A percentile compares a stretch with the other conserved stretches of the same genome.
These are phyloP conservation scores for Penicillium coffeae DNA, from an alignment of 495 filamentous ascomycete genomes.

Conservation along the genomic window DNA sequence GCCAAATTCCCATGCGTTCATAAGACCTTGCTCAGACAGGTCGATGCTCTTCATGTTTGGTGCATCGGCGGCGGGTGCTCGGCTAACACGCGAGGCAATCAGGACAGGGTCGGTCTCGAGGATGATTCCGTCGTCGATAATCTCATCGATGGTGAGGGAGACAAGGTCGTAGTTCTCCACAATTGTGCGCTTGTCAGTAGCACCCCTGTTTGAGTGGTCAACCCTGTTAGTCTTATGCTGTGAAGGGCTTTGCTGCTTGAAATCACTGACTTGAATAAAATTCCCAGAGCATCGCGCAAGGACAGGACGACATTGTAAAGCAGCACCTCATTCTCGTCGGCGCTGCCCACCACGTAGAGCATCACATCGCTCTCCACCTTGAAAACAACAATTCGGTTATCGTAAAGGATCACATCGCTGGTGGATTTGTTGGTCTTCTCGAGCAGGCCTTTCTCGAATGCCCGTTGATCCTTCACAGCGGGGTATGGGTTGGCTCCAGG, in stretches of 20 bases:
- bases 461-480: conserved; percentile 84
- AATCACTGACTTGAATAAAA: conserved; percentile 83
- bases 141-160: conserved; percentile 89
- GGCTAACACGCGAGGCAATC: conserved; percentile 84
- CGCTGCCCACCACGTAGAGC: conserved; percentile 88
- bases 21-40: conserved; percentile 89
- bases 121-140: conserved; percentile 94
- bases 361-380: conserved; percentile 97
- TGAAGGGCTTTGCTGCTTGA: not conserved
- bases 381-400: conserved; percentile 91
- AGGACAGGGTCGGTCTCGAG: conserved; percentile 94
- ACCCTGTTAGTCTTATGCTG: not conserved
- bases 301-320: conserved; percentile 90
- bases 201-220: conserved; percentile 54
- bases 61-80: conserved; percentile 86
- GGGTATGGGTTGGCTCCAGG: conserved; percentile 77
- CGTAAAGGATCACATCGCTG: conserved; percentile 93
- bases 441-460: conserved; percentile 92
- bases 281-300: conserved; percentile 80
- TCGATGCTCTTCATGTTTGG: conserved; percentile 88
- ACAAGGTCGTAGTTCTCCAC: conserved; percentile 97
- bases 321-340: conserved; percentile 95
- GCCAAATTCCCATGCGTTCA: conserved; percentile 93
- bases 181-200: conserved; percentile 94
- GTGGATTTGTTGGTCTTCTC: conserved; percentile 96